These are phyloP conservation scores for Boletus fagicola DNA, from an alignment of 768 basidiomycete species.

Conservation along the genomic window DNA sequence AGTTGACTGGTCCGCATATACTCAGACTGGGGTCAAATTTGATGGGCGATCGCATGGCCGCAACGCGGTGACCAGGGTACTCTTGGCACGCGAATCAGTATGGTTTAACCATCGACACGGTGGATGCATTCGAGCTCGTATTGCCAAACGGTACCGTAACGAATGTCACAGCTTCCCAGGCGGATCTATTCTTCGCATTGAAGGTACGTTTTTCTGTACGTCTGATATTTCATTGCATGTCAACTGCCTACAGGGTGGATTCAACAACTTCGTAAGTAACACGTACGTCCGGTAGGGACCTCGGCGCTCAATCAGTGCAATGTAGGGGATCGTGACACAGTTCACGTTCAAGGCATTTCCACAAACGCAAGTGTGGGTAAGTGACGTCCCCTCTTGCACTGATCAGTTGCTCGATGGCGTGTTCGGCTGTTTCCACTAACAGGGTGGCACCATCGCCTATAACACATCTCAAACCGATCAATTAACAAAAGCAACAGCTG, in stretches of 20 bases:
- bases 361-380: conserved; percentile 28
- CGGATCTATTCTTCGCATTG: conserved; percentile 46
- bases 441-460: conserved; percentile 50
- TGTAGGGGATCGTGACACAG: conserved; percentile 55
- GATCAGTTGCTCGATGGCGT: conserved; percentile 2
- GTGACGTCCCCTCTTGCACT: conserved; percentile 1
- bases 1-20: not conserved
- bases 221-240: not conserved
- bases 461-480: conserved; percentile 15
- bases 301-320: conserved; percentile 35
- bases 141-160: conserved; percentile 50
- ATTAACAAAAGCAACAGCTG: conserved; percentile 25
- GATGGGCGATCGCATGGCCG: conserved; percentile 7
- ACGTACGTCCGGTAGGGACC: not conserved
- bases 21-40: not conserved
- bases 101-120: conserved; percentile 55
- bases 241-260: conserved; percentile 47
- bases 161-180: conserved; percentile 33
- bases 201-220: conserved; percentile 33
- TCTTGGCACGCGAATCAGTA: conserved; percentile 64
- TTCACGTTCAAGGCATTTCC: conserved; percentile 51
- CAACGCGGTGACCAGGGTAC: conserved; percentile 43
- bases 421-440: conserved; percentile 1
- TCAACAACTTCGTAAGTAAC: conserved; percentile 55
- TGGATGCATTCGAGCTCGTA: conserved; percentile 57